phyloP scores from a whole-genome alignment of 2,329 filamentous ascomycete species.

The Ophiostoma himal-ulmi region DNA sequence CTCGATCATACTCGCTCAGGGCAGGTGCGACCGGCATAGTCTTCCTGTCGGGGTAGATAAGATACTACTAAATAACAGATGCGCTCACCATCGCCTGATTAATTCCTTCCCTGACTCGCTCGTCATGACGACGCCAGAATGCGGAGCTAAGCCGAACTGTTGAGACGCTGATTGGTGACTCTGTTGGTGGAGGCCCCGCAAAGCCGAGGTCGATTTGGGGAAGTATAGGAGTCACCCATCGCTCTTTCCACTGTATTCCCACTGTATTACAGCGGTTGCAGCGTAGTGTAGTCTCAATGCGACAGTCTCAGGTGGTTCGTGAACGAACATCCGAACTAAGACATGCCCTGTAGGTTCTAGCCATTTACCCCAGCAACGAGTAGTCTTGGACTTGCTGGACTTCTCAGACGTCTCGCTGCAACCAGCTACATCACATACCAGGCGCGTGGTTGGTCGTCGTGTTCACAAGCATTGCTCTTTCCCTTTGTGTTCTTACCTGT shows the following conservation, averaged over 20 bases:
- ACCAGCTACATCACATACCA: background rate
- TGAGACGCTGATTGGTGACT: constrained; percentile 40
- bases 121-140: constrained; percentile 1
- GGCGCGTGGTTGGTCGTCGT: background rate
- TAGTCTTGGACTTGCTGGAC: background rate
- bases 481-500: background rate
- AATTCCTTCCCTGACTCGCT: background rate
- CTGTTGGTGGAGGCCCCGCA: background rate
- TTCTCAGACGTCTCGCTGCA: background rate
- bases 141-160: constrained; percentile 34
- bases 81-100: background rate
- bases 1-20: background rate
- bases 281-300: background rate
- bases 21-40: background rate
- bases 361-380: constrained; percentile 1
- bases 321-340: background rate
- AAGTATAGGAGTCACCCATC: background rate
- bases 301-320: background rate
- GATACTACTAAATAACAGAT: background rate
- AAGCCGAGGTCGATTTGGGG: constrained; percentile 36
- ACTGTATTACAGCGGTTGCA: background rate
- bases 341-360: background rate
- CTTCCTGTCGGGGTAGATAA: background rate
- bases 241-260: background rate
- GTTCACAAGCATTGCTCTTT: background rate